Conservation (phyloP, 805 yeast genomes). For the Barnettozyma vustinii region DNA sequence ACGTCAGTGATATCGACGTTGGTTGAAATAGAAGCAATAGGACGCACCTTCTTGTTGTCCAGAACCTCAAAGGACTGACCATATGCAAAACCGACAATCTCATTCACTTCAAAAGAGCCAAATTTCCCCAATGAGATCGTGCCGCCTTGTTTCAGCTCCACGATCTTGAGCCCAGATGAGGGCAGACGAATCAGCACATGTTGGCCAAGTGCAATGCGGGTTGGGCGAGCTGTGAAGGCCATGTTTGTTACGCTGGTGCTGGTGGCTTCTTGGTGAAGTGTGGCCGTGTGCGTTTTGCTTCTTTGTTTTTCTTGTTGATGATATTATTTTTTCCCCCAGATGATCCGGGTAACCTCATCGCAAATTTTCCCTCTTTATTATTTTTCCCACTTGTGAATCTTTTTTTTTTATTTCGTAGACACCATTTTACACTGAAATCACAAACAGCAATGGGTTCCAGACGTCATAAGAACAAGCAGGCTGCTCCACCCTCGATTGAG, state of each 20-base stretch:
- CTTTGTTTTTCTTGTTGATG: background rate
- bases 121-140: constrained; percentile 80
- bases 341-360: constrained; percentile 15
- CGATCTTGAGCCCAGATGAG: constrained; percentile 70
- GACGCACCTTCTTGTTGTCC: constrained; percentile 47
- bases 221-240: background rate
- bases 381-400: background rate
- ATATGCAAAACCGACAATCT: constrained; percentile 71
- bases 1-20: constrained; percentile 20
- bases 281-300: background rate
- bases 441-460: constrained; percentile 73
- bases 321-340: background rate
- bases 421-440: background rate
- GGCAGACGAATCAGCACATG: constrained; percentile 69
- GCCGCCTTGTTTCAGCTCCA: constrained; percentile 57
- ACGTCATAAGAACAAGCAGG: constrained; percentile 89
- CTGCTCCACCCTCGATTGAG: constrained; percentile 83
- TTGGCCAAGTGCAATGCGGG: constrained; percentile 1
- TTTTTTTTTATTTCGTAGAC: background rate
- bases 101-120: constrained; percentile 75
- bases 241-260: background rate
- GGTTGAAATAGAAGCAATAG: constrained; percentile 38
- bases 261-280: background rate
- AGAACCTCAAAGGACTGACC: constrained; percentile 88
- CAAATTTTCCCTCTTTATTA: constrained; percentile 5